A percentile compares a stretch with the other conserved stretches of the same genome.
Evolutionary conservation across 805 yeast genomes (phyloP).

Genomic region (Metschnikowia arizonensis): DNA sequence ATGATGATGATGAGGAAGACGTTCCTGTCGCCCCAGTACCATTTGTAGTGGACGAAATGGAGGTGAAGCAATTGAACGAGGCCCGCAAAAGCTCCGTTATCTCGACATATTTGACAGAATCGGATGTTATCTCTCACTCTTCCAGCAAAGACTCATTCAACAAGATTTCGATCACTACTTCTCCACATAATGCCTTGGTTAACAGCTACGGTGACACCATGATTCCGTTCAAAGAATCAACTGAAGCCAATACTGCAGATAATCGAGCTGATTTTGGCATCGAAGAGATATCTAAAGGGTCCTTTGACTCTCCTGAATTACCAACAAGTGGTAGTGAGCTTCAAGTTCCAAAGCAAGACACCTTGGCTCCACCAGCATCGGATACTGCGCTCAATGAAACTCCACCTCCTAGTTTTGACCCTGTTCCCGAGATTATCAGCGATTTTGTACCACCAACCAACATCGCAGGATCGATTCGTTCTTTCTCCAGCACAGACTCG

Average conservation of each 20-base stretch:
- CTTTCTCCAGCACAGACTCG: slow-evolving; percentile 27
- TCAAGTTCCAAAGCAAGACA: neutral
- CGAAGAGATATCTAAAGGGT: slow-evolving; percentile 22
- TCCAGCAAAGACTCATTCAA: slow-evolving; percentile 6
- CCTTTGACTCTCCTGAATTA: slow-evolving; percentile 22
- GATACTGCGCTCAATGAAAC: neutral
- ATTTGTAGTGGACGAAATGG: slow-evolving; percentile 24
- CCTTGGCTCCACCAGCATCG: neutral
- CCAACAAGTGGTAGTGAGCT: slow-evolving; percentile 13
- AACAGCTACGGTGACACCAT: slow-evolving; percentile 10
- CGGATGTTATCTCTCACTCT: slow-evolving; percentile 1
- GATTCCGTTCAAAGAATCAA: slow-evolving; percentile 8
- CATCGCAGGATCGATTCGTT: slow-evolving; percentile 30
- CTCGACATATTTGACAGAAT: neutral
- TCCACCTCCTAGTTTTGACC: slow-evolving; percentile 25
- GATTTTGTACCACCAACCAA: slow-evolving; percentile 14
- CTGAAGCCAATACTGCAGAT: slow-evolving; percentile 13
- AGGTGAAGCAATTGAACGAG: slow-evolving; percentile 13
- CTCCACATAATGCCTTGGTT: slow-evolving; percentile 10
- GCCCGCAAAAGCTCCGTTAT: neutral
- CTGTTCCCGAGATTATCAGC: slow-evolving; percentile 27
- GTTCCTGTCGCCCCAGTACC: slow-evolving; percentile 20
- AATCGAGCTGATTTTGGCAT: slow-evolving; percentile 20
- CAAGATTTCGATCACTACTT: slow-evolving; percentile 1
- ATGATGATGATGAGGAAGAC: slow-evolving; percentile 20